These are phyloP conservation scores for Mucor velutinosus DNA, from an alignment of 371 early-diverging fungal genomes.

Conservation along the genomic window DNA sequence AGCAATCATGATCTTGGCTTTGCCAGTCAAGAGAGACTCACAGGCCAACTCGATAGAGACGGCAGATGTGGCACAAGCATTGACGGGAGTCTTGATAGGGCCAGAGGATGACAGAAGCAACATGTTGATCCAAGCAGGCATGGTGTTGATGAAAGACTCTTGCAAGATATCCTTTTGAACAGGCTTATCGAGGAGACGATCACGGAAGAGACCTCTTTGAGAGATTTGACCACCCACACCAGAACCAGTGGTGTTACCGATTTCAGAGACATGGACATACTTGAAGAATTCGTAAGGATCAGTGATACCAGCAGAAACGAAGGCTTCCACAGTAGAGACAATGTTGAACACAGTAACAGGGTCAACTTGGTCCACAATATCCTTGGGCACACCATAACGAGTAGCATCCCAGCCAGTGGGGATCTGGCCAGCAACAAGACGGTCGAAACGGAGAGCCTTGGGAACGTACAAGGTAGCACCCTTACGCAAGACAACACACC, in stretches of 20 bases:
- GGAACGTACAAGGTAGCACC: constrained; percentile 91
- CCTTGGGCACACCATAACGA: constrained; percentile 95
- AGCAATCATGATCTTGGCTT: constrained; percentile 94
- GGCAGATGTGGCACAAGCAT: constrained; percentile 94
- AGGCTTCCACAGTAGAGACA: constrained; percentile 92
- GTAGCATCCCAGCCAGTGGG: constrained; percentile 95
- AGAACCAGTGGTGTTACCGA: constrained; percentile 91
- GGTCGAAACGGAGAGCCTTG: constrained; percentile 93
- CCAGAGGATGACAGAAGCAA: constrained; percentile 92
- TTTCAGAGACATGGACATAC: constrained; percentile 94
- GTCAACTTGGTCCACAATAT: constrained; percentile 92
- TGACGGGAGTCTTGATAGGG: constrained; percentile 96
- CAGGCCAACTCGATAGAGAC: constrained; percentile 92
- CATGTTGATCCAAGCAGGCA: constrained; percentile 98
- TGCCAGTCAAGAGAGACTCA: constrained; percentile 88
- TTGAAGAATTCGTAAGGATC: constrained; percentile 98
- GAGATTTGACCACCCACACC: constrained; percentile 88
- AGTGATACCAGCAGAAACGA: constrained; percentile 90
- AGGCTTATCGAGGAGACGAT: constrained; percentile 80
- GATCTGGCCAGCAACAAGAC: constrained; percentile 94
- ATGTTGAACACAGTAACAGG: constrained; percentile 87
- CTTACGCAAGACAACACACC: constrained; percentile 82
- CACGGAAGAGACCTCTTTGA: constrained; percentile 79
- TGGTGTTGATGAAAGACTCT: constrained; percentile 95
- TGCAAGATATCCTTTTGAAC: constrained; percentile 95